Percentiles rank a stretch among this genome's conserved stretches.
phyloP scores from a whole-genome alignment of 1,284 basidiomycete genomes.

The Cystobasidiaceae sp. region DNA sequence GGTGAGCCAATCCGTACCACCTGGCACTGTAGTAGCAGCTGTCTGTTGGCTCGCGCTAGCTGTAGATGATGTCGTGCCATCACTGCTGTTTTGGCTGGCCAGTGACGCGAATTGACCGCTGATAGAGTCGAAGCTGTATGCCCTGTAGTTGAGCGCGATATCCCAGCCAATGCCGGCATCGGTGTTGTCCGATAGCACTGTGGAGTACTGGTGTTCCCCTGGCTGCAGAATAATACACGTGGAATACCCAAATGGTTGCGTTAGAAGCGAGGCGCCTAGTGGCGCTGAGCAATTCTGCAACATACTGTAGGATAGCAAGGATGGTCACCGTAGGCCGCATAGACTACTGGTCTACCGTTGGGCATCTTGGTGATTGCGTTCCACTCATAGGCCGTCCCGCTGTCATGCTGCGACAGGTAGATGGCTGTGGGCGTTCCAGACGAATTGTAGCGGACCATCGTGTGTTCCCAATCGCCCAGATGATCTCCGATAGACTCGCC shows the following conservation, averaged over 20 bases:
- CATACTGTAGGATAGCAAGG: conserved; percentile 14
- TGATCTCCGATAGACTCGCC: conserved; percentile 12
- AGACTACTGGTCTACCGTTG: conserved; percentile 4
- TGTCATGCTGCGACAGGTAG: conserved; percentile 14
- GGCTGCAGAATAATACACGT: not conserved
- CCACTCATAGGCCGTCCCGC: conserved; percentile 10
- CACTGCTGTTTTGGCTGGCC: not conserved
- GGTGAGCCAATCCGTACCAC: conserved; percentile 7
- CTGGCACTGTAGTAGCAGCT: not conserved
- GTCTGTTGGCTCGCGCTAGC: not conserved
- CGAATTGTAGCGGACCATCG: conserved; percentile 20
- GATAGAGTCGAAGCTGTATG: conserved; percentile 9
- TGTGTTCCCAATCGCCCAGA: conserved; percentile 27
- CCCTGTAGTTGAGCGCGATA: conserved; percentile 20
- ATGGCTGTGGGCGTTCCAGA: conserved; percentile 1
- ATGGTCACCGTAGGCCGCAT: conserved; percentile 11
- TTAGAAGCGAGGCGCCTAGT: too few relatives aligned
- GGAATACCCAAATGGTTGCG: not conserved
- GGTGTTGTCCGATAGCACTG: conserved; percentile 5
- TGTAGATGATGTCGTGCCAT: not conserved
- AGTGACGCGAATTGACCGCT: not conserved
- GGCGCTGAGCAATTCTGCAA: too few relatives aligned
- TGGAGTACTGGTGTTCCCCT: conserved; percentile 3
- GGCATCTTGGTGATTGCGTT: not conserved
- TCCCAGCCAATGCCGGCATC: conserved; percentile 18